Percentiles rank a stretch among this genome's conserved stretches.
phyloP scores from a whole-genome alignment of 345 rosid genomes.

The Hibiscus trionum region DNA sequence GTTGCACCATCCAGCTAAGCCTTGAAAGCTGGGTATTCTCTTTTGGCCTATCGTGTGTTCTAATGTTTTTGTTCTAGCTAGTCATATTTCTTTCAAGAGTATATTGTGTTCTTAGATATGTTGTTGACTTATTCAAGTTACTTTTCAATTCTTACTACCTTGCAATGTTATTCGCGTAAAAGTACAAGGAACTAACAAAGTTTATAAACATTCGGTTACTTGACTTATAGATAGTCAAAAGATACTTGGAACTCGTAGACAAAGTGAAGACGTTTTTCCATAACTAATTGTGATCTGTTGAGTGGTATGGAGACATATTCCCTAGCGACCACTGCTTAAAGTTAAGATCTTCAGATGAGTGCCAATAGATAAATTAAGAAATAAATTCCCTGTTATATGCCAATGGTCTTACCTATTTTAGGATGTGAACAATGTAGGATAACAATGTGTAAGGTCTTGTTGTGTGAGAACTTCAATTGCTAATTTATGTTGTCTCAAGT shows the following conservation, averaged over 20 bases:
- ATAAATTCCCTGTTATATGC: not conserved
- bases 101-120: not conserved
- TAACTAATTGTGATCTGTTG: not conserved
- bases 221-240: not conserved
- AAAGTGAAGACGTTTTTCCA: not conserved
- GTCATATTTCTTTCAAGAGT: not conserved
- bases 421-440: not conserved
- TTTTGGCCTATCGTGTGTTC: not conserved
- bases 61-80: not conserved
- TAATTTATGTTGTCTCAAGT: not conserved
- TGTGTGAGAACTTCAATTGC: not conserved
- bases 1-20: not conserved
- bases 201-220: not conserved
- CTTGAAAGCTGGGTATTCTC: not conserved
- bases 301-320: not conserved
- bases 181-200: not conserved
- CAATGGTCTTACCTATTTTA: not conserved
- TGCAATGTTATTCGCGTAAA: not conserved
- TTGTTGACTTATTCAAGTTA: not conserved
- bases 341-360: no score
- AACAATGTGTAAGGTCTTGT: not conserved
- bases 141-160: not conserved
- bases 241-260: not conserved
- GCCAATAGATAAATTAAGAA: not conserved
- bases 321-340: no score